Evolutionary conservation across 768 basidiomycete species (phyloP), one percentile per base, ranked within the genome.

Genomic region (Pisolithus orientalis): DNA sequence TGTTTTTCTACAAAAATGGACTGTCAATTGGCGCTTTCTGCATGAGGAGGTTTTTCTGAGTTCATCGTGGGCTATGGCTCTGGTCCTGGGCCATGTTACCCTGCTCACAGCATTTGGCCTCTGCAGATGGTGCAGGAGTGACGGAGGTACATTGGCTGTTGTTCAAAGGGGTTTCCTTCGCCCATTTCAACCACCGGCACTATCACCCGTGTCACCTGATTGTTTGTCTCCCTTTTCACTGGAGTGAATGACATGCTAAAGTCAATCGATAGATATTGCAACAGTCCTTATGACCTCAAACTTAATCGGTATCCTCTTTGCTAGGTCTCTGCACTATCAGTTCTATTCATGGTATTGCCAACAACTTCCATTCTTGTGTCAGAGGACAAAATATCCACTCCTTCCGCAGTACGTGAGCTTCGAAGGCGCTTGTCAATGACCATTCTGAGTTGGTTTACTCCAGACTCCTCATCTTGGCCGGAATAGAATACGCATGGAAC

Each of bases 341-440:
- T 99, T 99, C 69, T 96, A 96, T 67, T 85, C 90, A 5, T 99
- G 96, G 96, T 97, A 97, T 65, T 90, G 87, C 9, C 86, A 90
- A 52, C 91, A 94, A 60, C 66, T 95, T 32, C 92, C 95, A 1
- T 85, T 94, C 63, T 68, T 98, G 28, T 72, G 81, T 4, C 94
- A 84, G 79, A 82, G 82, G 63, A 85, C 87, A 5, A 75, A 70
- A 49, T 88, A 80, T 65, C 86, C 87, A 14, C 45, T 78, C 13
- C 28, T 71, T 27, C 16, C 87, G 37, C 87, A 82, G 90, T 89
- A 62, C 55, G 80, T 70, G 44, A 53, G 39, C 47, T 56, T 24
- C 38, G n/a, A 17, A 29, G 28, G 28, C 24, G 17, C 47, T 27
- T 51, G 44, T 44, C 32, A 13, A 13, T 43, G 29, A 27, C 55